These are phyloP conservation scores for Davidsoniella eucalypti DNA, from an alignment of 2,329 filamentous ascomycete species.

Conservation along the genomic window DNA sequence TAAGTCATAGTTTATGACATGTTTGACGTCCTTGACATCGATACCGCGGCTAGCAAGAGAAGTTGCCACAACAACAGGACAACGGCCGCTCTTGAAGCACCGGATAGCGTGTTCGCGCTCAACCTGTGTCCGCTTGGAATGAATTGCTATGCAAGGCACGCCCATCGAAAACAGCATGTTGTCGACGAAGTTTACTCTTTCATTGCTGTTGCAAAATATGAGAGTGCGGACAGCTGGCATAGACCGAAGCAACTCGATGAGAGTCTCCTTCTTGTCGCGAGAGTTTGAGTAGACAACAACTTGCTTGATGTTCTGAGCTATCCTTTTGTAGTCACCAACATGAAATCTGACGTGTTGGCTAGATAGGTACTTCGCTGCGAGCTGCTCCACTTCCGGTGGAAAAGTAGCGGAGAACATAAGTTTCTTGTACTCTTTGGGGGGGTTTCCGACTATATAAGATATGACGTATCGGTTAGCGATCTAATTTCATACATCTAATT, in stretches of 20 bases:
- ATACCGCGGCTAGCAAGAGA: slow-evolving; percentile 77
- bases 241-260: slow-evolving; percentile 56
- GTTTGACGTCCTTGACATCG: slow-evolving; percentile 71
- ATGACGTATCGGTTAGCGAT: no score
- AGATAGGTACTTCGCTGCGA: slow-evolving; percentile 63
- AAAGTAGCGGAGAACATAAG: slow-evolving; percentile 95
- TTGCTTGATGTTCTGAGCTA: slow-evolving; percentile 71
- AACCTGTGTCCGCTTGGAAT: slow-evolving; percentile 68
- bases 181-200: slow-evolving; percentile 65
- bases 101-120: slow-evolving; percentile 89
- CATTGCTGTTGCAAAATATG: slow-evolving; percentile 77
- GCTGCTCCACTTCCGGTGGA: slow-evolving; percentile 56
- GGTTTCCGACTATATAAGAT: no score
- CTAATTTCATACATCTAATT: no score
- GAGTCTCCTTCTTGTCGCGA: slow-evolving; percentile 48
- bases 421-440: slow-evolving; percentile 17
- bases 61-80: slow-evolving; percentile 72
- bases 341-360: slow-evolving; percentile 62
- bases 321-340: slow-evolving; percentile 73
- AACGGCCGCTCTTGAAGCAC: slow-evolving; percentile 57
- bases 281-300: slow-evolving; percentile 51
- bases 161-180: slow-evolving; percentile 70
- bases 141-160: slow-evolving; percentile 75
- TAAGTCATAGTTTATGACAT: slow-evolving; percentile 88
- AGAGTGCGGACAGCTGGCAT: slow-evolving; percentile 62